A percentile compares a stretch with the other conserved stretches of the same genome.
Conservation (phyloP, 176 grass and related monocot genomes). For the Canna indica region DNA sequence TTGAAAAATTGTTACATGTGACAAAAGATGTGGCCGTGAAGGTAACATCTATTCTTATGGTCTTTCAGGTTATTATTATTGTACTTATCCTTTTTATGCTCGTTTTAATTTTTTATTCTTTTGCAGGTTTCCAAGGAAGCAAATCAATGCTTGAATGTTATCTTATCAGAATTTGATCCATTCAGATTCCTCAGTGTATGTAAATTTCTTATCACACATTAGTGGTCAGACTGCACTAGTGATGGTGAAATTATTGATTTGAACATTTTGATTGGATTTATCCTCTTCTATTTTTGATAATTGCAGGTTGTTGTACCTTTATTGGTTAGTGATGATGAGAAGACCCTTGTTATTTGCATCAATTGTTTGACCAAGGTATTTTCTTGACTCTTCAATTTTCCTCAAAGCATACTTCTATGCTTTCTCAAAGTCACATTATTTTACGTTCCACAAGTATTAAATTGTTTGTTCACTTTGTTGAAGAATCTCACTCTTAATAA, state of each 20-base stretch:
- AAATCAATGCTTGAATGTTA: constrained; percentile 63
- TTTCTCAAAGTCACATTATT: not conserved
- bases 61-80: not conserved
- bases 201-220: constrained; percentile 5
- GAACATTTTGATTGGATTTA: constrained; percentile 13
- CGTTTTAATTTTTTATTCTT: constrained; percentile 25
- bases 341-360: constrained; percentile 90
- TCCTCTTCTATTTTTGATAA: constrained; percentile 24
- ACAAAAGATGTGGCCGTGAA: constrained; percentile 70
- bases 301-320: constrained; percentile 82
- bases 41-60: constrained; percentile 31
- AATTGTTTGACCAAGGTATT: constrained; percentile 99
- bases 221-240: not conserved
- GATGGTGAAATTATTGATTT: constrained; percentile 10
- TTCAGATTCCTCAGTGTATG: constrained; percentile 86
- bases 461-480: constrained; percentile 15
- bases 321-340: constrained; percentile 91
- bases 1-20: constrained; percentile 87
- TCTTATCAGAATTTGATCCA: constrained; percentile 73
- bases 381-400: not conserved
- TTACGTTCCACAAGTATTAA: not conserved
- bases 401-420: not conserved
- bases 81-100: constrained; percentile 7
- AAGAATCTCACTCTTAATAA: constrained; percentile 1
- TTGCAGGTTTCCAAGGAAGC: constrained; percentile 89